Evolutionary conservation across 768 basidiomycete genomes (phyloP).

Genomic region (Tricholoma bakamatsutake): DNA sequence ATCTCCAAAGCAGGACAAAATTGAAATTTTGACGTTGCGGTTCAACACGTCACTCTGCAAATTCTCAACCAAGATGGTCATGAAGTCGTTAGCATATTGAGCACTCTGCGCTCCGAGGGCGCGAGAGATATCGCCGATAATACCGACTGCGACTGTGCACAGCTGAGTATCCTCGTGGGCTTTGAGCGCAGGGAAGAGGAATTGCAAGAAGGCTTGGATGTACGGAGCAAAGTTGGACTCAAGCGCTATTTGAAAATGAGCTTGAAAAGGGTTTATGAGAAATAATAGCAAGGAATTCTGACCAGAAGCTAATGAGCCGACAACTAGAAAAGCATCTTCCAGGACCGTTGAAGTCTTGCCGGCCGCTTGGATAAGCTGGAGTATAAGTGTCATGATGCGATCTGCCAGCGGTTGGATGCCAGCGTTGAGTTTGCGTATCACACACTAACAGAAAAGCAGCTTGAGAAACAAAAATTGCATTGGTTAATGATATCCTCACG

Average conservation of each 20-base stretch:
- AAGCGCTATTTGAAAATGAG: conserved; percentile 42
- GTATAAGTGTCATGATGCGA: conserved; percentile 88
- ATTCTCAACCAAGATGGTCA: conserved; percentile 88
- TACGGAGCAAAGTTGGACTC: conserved; percentile 78
- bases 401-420: conserved; percentile 88
- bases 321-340: conserved; percentile 93
- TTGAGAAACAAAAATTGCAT: not conserved
- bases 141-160: conserved; percentile 92
- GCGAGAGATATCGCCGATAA: conserved; percentile 95
- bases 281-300: conserved; percentile 11
- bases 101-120: conserved; percentile 82
- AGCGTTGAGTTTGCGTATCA: conserved; percentile 76
- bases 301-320: conserved; percentile 83
- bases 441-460: conserved; percentile 43
- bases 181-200: conserved; percentile 83
- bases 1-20: conserved; percentile 93
- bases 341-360: conserved; percentile 92
- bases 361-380: conserved; percentile 80
- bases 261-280: conserved; percentile 1
- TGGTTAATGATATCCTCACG: conserved; percentile 37
- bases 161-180: conserved; percentile 94
- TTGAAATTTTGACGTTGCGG: conserved; percentile 94
- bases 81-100: conserved; percentile 83
- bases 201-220: conserved; percentile 80
- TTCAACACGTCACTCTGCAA: conserved; percentile 87